A percentile compares a stretch with the other conserved stretches of the same genome.
These are phyloP conservation scores for Geoglossum cookeanum DNA, from an alignment of 2,329 filamentous ascomycete species.

Conservation along the genomic window DNA sequence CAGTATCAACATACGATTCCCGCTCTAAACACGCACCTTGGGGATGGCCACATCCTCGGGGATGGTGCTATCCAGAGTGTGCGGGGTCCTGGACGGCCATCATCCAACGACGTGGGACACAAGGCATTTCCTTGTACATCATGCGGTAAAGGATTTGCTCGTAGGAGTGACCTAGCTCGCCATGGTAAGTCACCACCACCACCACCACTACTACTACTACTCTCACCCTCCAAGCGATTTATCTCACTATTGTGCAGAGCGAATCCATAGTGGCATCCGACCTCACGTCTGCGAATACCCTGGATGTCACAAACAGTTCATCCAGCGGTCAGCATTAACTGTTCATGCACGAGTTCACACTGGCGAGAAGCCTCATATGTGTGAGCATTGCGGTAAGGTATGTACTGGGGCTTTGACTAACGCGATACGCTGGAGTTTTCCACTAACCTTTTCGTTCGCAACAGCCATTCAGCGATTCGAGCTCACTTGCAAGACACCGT, in stretches of 20 bases:
- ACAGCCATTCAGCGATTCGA: constrained; percentile 90
- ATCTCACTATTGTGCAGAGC: constrained; percentile 37
- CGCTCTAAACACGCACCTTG: constrained; percentile 29
- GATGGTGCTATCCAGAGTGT: constrained; percentile 19
- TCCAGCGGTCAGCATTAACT: constrained; percentile 85
- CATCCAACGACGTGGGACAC: constrained; percentile 28
- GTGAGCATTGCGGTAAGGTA: constrained; percentile 91
- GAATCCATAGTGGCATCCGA: constrained; percentile 79
- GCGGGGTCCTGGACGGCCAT: constrained; percentile 24
- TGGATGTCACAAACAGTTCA: constrained; percentile 87
- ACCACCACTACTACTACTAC: not conserved
- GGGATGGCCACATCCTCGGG: constrained; percentile 17
- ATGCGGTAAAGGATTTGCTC: constrained; percentile 79
- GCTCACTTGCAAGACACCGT: constrained; percentile 79
- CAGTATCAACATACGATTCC: constrained; percentile 36
- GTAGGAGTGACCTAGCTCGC: constrained; percentile 80
- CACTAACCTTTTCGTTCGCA: constrained; percentile 11
- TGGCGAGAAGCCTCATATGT: constrained; percentile 96
- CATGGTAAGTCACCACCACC: constrained; percentile 48
- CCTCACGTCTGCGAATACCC: constrained; percentile 86
- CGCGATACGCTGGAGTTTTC: not conserved
- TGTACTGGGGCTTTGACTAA: constrained; percentile 12
- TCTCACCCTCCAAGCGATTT: constrained; percentile 2
- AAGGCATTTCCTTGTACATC: constrained; percentile 81
- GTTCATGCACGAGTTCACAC: constrained; percentile 93